Conservation (phyloP, 108 stramenopile species). For the Seminavis robusta region DNA sequence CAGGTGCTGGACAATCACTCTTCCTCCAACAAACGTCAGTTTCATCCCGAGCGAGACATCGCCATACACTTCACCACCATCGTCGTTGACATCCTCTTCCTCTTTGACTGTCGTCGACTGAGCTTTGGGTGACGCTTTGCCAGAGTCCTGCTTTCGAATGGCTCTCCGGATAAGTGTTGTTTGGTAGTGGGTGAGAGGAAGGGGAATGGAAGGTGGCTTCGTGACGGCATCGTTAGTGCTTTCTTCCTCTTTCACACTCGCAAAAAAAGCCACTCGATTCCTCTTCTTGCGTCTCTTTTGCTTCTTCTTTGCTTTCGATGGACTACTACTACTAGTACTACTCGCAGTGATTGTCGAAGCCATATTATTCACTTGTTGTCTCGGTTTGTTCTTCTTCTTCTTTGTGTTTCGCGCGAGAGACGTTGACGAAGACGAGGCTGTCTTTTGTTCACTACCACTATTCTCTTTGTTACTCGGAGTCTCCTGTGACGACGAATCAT, state of each 20-base stretch:
- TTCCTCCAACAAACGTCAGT: slow-evolving; percentile 64
- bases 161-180: slow-evolving; percentile 39
- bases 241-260: neutral
- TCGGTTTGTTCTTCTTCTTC: no score
- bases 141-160: slow-evolving; percentile 35
- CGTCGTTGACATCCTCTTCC: neutral
- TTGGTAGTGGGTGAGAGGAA: slow-evolving; percentile 43
- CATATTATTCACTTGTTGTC: no score
- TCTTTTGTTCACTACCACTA: no score
- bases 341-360: no score
- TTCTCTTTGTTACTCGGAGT: no score
- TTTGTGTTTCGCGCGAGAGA: no score
- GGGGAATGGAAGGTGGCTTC: slow-evolving; percentile 8
- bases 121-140: neutral
- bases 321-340: neutral
- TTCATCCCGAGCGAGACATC: slow-evolving; percentile 83
- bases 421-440: no score
- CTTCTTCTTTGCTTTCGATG: neutral
- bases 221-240: slow-evolving; percentile 3
- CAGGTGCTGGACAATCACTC: slow-evolving; percentile 79
- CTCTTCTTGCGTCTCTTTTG: neutral
- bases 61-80: slow-evolving; percentile 57
- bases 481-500: no score
- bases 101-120: neutral
- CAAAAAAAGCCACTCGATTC: neutral